A percentile compares a stretch with the other conserved stretches of the same genome.
Evolutionary conservation across 768 basidiomycete genomes (phyloP).

Genomic region (Lactarius tabidus): DNA sequence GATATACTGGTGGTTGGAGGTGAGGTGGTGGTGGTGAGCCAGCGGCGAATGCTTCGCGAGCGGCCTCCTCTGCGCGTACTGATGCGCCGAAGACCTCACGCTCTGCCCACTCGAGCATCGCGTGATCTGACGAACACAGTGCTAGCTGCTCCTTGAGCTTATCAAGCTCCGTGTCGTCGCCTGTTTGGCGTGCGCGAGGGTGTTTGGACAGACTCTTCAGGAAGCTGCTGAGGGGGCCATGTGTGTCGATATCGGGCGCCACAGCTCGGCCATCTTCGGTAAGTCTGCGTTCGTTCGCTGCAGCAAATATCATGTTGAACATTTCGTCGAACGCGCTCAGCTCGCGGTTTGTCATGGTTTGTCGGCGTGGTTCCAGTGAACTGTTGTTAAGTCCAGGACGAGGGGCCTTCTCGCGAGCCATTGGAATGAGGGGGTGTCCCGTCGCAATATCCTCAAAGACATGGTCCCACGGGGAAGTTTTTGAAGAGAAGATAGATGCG

Average conservation of each 20-base stretch:
- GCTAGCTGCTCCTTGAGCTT: constrained; percentile 71
- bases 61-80: constrained; percentile 45
- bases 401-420: constrained; percentile 14
- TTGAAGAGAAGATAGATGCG: constrained; percentile 31
- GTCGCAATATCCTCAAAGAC: constrained; percentile 46
- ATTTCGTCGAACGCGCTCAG: constrained; percentile 64
- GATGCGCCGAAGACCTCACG: constrained; percentile 64
- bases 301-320: constrained; percentile 64
- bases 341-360: constrained; percentile 67
- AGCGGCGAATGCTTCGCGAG: constrained; percentile 36
- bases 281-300: constrained; percentile 38
- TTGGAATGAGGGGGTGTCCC: constrained; percentile 26
- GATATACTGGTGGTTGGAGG: constrained; percentile 62
- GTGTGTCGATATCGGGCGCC: constrained; percentile 20
- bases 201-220: constrained; percentile 54
- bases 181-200: constrained; percentile 27
- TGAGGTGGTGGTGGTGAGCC: constrained; percentile 24
- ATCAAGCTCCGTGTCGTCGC: constrained; percentile 48
- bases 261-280: constrained; percentile 8
- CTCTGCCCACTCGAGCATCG: constrained; percentile 71
- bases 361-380: constrained; percentile 36
- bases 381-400: constrained; percentile 2
- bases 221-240: constrained; percentile 34
- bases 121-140: constrained; percentile 59
- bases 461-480: constrained; percentile 46